A percentile compares a stretch with the other conserved stretches of the same genome.
Conservation (phyloP, 2,329 filamentous ascomycete species). For the Epichloe sp. region DNA sequence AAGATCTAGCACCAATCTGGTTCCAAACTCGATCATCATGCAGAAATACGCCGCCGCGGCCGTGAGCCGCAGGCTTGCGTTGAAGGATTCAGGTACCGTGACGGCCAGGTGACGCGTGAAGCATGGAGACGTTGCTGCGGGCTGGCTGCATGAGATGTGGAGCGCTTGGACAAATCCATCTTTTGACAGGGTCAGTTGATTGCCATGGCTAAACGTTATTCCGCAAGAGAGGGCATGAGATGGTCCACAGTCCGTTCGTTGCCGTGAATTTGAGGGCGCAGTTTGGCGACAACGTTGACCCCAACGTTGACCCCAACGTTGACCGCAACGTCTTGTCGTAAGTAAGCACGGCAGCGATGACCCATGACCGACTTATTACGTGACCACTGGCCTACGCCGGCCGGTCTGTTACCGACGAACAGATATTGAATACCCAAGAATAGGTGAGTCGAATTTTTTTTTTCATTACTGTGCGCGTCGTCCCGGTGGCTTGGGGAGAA, state of each 20-base stretch:
- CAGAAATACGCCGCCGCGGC: background rate
- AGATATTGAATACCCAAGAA: background rate
- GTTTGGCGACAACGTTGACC: background rate
- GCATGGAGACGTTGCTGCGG: slow-evolving; percentile 3
- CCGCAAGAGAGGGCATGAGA: background rate
- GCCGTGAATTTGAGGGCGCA: background rate
- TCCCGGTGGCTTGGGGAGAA: slow-evolving; percentile 9
- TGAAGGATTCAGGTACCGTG: slow-evolving; percentile 1
- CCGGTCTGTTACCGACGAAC: background rate
- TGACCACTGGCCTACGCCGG: no score
- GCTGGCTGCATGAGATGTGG: slow-evolving; percentile 6
- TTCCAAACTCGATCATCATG: background rate
- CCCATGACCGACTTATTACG: background rate
- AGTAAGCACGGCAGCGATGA: background rate
- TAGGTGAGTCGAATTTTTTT: background rate
- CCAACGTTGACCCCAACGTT: no score
- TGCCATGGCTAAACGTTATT: slow-evolving; percentile 1
- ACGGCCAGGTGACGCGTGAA: slow-evolving; percentile 5
- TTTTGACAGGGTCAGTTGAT: slow-evolving; percentile 1
- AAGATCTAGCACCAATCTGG: background rate
- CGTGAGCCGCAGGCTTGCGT: background rate
- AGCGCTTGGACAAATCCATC: background rate
- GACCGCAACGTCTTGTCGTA: background rate
- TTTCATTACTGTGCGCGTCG: background rate
- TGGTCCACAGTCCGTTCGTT: background rate